Percentiles rank a stretch among this genome's conserved stretches.
Evolutionary conservation across 305 asterid genomes (phyloP).

Genomic region (Caryopteris hybrid): DNA sequence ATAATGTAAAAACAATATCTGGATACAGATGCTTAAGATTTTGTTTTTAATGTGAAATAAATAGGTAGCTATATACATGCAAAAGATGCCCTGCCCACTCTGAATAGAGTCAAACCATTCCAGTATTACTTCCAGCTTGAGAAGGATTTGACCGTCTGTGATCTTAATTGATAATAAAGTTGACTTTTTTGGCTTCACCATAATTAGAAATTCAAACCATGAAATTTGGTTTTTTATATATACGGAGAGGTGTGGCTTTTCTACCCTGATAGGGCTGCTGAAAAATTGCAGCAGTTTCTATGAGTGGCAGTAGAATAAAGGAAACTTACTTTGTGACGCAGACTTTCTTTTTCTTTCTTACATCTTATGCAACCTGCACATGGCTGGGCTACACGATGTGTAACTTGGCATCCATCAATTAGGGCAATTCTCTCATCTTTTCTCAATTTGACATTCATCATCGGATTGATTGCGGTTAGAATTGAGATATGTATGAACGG

Average conservation of each 20-base stretch:
- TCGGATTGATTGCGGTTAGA: neutral
- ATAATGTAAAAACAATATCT: neutral
- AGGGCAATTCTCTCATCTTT: neutral
- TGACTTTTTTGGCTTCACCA: neutral
- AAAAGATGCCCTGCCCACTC: neutral
- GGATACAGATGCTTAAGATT: neutral
- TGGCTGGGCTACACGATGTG: neutral
- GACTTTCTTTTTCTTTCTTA: neutral
- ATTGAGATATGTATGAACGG: neutral
- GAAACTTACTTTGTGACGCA: neutral
- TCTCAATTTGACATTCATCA: slow-evolving; percentile 10
- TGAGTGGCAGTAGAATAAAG: neutral
- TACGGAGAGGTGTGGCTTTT: neutral
- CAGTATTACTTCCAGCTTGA: neutral
- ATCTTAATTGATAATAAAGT: neutral
- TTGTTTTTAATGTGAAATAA: neutral
- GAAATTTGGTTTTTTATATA: neutral
- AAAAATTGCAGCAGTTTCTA: neutral
- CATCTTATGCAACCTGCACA: neutral
- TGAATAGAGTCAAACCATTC: neutral
- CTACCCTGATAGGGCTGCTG: neutral
- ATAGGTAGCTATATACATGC: neutral
- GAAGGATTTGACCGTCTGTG: neutral
- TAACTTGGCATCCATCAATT: slow-evolving; percentile 2
- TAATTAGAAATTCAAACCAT: neutral